These are phyloP conservation scores for Phytophthora ramorum DNA, from an alignment of 352 stramenopile genomes.

Conservation along the genomic window DNA sequence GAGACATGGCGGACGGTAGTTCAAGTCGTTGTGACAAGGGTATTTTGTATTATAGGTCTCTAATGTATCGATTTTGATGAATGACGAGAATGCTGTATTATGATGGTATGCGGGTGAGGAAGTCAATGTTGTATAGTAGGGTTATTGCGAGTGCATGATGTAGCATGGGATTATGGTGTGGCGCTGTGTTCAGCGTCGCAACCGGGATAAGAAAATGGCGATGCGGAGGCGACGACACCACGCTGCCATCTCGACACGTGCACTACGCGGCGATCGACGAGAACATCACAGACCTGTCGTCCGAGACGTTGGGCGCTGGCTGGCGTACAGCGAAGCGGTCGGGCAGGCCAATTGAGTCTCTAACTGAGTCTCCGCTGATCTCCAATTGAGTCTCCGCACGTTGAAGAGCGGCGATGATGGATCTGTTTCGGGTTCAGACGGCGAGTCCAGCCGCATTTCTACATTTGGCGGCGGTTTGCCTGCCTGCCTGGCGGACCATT, in stretches of 20 bases:
- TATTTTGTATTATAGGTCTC: not conserved
- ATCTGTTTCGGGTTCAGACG: constrained; percentile 17
- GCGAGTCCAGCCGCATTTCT: constrained; percentile 4
- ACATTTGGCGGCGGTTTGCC: not conserved
- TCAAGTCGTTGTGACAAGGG: not conserved
- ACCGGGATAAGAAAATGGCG: constrained; percentile 29
- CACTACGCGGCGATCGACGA: constrained; percentile 2
- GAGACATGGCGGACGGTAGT: constrained; percentile 11
- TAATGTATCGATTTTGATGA: not conserved
- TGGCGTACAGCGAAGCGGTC: not conserved
- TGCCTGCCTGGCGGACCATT: constrained; percentile 22
- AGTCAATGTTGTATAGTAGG: no score
- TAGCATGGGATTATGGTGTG: constrained; percentile 3
- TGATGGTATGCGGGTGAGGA: constrained; percentile 6
- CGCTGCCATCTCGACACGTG: constrained; percentile 11
- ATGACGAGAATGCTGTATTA: not conserved
- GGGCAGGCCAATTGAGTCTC: no score
- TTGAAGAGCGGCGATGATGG: constrained; percentile 15
- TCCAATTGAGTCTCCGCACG: not conserved
- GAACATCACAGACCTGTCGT: constrained; percentile 2
- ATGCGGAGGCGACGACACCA: constrained; percentile 11
- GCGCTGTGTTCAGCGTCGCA: not conserved
- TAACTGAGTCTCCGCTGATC: not conserved
- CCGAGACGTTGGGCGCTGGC: not conserved
- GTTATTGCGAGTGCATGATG: no score